Base-by-base conservation (phyloP, 805 yeast species). In the Candida ulmi region DNA sequence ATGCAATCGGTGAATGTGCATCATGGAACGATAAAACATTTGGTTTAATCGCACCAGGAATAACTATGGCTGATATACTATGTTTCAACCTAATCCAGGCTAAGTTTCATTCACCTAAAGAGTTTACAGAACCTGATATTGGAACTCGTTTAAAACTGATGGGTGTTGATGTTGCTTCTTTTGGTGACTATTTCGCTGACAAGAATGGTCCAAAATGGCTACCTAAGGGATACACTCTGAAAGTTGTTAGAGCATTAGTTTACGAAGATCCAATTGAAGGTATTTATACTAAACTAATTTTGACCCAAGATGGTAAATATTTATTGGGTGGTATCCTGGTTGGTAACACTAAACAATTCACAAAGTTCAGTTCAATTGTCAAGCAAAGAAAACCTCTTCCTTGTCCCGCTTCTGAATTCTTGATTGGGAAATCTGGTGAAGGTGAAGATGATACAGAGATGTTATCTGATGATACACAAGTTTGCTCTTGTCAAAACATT, bases 121-220 rank as follows among this genome's bases (percentile, higher is more conserved):
- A 46, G 41, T 63, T 63, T 40, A 33, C 53, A 2, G 62, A 61
- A 38, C 66, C 68, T 5, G 63, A 58, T 39, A 40, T 60, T 15
- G 63, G 65, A 21, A 62, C 68, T 5, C 51, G 66, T 17, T 50
- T 62, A 32, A 62, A 62, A 40, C 50, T 60, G 13, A 60, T 62
- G 65, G 66, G 66, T 12, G 66, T 62, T 19, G 63, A 62, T 37
- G 68, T 62, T 17, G 68, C 66, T 18, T 58, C 65, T 7, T 63
- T 63, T 51, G 68, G 68, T 18, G 66, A 63, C 38, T 62, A 56
- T 36, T 63, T 63, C 43, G 62, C 66, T 3, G 66, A 63, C 38
- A 51, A 45, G 17, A 45, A 48, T 30, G 65, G 64, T n/a, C 62
- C 66, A 17, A 57, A 53, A 36, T 60, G 62, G 59, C 38, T 58